Evolutionary conservation across 106 monocot genomes (phyloP).

Genomic region (Chionographis japonica): DNA sequence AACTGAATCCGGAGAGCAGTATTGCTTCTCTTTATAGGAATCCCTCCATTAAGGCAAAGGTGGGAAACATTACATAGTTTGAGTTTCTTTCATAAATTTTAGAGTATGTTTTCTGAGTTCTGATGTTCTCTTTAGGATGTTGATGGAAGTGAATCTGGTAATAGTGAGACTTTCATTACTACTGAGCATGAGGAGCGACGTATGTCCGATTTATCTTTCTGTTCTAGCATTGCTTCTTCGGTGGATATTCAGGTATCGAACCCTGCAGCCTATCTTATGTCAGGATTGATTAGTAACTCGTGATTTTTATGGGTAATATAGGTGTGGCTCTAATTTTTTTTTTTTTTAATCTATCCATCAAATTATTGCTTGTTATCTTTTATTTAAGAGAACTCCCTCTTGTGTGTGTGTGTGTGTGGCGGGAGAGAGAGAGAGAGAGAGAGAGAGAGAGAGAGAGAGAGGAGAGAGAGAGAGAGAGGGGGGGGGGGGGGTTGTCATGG

Average conservation of each 20-base stretch:
- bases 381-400: too few relatives aligned
- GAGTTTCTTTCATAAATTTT: background rate
- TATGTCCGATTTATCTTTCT: conserved; percentile 90
- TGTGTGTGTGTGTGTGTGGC: too few relatives aligned
- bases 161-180: conserved; percentile 21
- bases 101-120: background rate
- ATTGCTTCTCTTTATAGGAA: conserved; percentile 19
- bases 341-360: too few relatives aligned
- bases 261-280: too few relatives aligned
- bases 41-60: conserved; percentile 19
- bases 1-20: conserved; percentile 23
- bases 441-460: too few relatives aligned
- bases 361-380: too few relatives aligned
- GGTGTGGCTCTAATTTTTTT: too few relatives aligned
- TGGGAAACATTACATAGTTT: background rate
- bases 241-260: conserved; percentile 62
- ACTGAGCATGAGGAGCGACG: conserved; percentile 76
- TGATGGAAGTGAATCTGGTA: conserved; percentile 14
- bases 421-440: too few relatives aligned
- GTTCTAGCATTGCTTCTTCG: conserved; percentile 66
- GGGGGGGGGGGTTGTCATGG: too few relatives aligned
- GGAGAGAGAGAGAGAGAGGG: too few relatives aligned
- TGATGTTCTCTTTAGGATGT: conserved; percentile 20
- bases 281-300: too few relatives aligned
- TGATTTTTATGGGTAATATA: too few relatives aligned